Conservation (phyloP, 108 stramenopile genomes). For the Schizochytrium sp. region DNA sequence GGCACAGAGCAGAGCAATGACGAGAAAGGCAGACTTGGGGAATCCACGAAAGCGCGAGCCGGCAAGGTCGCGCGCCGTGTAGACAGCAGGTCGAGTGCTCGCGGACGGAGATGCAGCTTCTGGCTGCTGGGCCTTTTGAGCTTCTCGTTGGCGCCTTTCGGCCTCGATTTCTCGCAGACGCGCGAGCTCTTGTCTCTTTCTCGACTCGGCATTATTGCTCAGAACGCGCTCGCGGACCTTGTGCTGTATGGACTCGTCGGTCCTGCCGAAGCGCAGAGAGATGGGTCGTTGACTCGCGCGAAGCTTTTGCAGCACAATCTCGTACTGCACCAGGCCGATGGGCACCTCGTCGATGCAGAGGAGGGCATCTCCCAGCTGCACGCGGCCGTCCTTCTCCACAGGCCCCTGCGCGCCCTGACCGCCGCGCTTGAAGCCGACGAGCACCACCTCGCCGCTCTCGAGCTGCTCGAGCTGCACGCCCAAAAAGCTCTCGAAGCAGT, state of each 20-base stretch:
- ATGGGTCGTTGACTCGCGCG: neutral
- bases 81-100: neutral
- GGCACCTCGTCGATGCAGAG: conserved; percentile 15
- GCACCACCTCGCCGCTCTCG: neutral
- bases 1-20: neutral
- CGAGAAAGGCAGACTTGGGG: neutral
- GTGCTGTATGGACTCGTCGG: neutral
- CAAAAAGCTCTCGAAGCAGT: neutral
- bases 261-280: neutral
- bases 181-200: neutral
- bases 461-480: neutral
- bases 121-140: neutral
- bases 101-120: neutral
- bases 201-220: neutral
- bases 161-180: neutral
- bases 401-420: neutral
- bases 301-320: neutral
- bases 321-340: neutral
- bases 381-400: neutral
- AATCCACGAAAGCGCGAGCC: neutral
- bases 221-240: neutral
- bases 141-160: neutral
- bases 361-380: neutral
- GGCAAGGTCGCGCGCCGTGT: neutral
- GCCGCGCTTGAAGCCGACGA: neutral